These are phyloP conservation scores for Hymenotorrendiella dingleyae DNA, from an alignment of 2,329 filamentous ascomycete genomes.

Conservation along the genomic window DNA sequence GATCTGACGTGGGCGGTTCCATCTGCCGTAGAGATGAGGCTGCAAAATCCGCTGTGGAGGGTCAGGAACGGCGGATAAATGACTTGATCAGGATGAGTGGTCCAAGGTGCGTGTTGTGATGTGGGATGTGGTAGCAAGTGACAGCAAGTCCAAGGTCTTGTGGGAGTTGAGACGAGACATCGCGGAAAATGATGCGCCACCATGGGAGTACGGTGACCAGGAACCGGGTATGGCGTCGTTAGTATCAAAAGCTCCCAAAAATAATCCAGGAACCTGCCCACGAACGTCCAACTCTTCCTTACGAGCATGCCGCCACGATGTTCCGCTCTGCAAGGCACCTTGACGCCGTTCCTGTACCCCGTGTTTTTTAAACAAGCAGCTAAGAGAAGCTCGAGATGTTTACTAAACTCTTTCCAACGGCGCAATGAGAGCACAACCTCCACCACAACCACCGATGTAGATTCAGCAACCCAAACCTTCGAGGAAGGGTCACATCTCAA, in stretches of 20 bases:
- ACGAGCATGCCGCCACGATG: conserved; percentile 29
- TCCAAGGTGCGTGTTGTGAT: too few relatives aligned
- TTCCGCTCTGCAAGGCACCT: conserved; percentile 22
- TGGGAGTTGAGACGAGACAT: too few relatives aligned
- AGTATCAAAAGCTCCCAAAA: conserved; percentile 6
- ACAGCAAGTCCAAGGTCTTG: too few relatives aligned
- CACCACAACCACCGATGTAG: background rate
- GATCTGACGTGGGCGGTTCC: background rate
- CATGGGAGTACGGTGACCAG: conserved; percentile 9
- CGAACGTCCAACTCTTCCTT: background rate
- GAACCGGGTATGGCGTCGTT: background rate
- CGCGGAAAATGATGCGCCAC: too few relatives aligned
- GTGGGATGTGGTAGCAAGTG: too few relatives aligned
- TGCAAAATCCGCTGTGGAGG: background rate
- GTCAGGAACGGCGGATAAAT: conserved; percentile 1
- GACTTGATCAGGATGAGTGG: too few relatives aligned
- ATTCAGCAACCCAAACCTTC: conserved; percentile 10
- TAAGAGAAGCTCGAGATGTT: conserved; percentile 7
- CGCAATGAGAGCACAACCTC: conserved; percentile 18
- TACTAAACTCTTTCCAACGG: conserved; percentile 11
- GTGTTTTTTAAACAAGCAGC: conserved; percentile 19
- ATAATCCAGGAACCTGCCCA: background rate
- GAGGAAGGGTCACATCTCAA: conserved; percentile 56
- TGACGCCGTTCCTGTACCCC: conserved; percentile 31
- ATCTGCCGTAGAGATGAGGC: background rate